Conservation (phyloP, 2,329 filamentous ascomycete genomes). For the Lachnellula subtilissima region DNA sequence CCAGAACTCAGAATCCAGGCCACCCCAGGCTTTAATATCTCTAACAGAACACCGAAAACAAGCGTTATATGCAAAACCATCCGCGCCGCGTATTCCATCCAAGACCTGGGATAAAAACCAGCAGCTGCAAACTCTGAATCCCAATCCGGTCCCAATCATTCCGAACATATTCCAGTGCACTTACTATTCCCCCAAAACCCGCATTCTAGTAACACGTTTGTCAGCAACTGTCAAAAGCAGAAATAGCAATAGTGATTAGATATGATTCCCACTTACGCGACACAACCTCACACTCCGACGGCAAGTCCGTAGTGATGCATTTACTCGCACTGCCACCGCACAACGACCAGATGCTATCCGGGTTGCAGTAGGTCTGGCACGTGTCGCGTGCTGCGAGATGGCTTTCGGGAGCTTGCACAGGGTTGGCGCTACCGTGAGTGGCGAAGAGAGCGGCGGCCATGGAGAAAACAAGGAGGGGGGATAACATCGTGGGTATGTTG, state of each 20-base stretch:
- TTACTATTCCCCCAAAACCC: neutral
- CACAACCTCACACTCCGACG: neutral
- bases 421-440: neutral
- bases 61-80: too few species aligned
- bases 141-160: neutral
- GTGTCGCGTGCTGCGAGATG: neutral
- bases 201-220: neutral
- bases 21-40: too few species aligned
- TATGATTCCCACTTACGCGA: neutral
- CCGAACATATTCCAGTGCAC: neutral
- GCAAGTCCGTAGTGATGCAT: neutral
- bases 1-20: too few species aligned
- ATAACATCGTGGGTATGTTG: neutral
- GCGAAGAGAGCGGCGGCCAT: neutral
- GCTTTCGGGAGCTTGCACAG: neutral
- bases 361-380: neutral
- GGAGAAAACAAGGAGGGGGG: neutral
- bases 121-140: neutral
- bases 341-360: neutral
- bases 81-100: too few species aligned
- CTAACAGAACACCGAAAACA: too few species aligned
- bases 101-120: too few species aligned
- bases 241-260: neutral
- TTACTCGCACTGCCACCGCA: neutral
- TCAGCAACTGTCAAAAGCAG: neutral